A percentile compares a stretch with the other conserved stretches of the same genome.
Conservation (phyloP, 1,284 basidiomycete species). For the Ganoderma lucidum region DNA sequence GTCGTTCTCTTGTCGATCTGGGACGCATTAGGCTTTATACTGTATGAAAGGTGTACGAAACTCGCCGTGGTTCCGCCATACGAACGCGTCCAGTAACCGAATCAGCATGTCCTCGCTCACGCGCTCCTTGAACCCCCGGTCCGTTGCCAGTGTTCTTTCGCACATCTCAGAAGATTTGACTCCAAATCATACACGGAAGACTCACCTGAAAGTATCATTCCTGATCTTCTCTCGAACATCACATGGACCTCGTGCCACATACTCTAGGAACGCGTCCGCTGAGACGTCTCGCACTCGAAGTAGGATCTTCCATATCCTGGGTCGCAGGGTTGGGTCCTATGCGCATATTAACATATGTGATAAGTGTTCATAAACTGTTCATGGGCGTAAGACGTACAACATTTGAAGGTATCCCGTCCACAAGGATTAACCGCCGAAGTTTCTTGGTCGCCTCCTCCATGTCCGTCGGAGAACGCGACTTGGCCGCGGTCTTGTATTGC, state of each 20-base stretch:
- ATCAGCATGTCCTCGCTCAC: conserved; percentile 98
- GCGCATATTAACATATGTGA: not conserved
- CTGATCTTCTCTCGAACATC: conserved; percentile 90
- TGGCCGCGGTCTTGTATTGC: conserved; percentile 68
- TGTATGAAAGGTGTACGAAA: not conserved
- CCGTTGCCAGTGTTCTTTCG: conserved; percentile 91
- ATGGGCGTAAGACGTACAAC: conserved; percentile 48
- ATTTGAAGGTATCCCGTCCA: conserved; percentile 85
- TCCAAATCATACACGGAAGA: not conserved
- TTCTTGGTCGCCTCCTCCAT: conserved; percentile 84
- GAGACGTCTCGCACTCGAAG: conserved; percentile 82
- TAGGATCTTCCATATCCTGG: conserved; percentile 92
- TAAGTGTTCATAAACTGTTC: conserved; percentile 8
- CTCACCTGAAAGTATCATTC: conserved; percentile 81
- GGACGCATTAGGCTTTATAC: conserved; percentile 14
- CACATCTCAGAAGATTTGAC: conserved; percentile 25
- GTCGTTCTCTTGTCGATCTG: conserved; percentile 76
- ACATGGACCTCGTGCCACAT: conserved; percentile 86
- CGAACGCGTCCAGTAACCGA: conserved; percentile 93
- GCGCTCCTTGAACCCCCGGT: conserved; percentile 92
- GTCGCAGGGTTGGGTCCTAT: conserved; percentile 79
- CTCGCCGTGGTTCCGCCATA: conserved; percentile 90
- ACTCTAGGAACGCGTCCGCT: conserved; percentile 80
- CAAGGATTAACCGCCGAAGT: conserved; percentile 83
- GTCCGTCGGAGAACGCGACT: conserved; percentile 70